These are phyloP conservation scores for Lactarius indigo DNA, from an alignment of 768 basidiomycete genomes.

Conservation along the genomic window DNA sequence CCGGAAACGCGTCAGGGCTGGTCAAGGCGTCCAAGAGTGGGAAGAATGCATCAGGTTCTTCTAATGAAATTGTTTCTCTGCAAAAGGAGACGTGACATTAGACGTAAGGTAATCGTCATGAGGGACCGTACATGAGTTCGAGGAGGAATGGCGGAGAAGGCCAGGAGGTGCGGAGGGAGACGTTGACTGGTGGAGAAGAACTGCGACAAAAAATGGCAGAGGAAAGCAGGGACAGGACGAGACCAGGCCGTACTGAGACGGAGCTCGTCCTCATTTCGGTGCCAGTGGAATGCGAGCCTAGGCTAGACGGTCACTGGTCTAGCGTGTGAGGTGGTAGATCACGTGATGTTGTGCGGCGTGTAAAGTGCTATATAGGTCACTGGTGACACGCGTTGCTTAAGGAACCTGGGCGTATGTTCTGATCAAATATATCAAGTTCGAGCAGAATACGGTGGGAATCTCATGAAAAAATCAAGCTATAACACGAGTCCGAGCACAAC, in stretches of 20 bases:
- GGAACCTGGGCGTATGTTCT: too few relatives aligned
- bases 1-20: conserved; percentile 42
- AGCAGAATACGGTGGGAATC: too few relatives aligned
- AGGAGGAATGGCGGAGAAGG: conserved; percentile 30
- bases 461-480: too few relatives aligned
- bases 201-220: background rate
- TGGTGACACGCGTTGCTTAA: too few relatives aligned
- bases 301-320: too few relatives aligned
- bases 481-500: too few relatives aligned
- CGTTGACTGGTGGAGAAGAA: conserved; percentile 34
- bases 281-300: too few relatives aligned
- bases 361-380: too few relatives aligned
- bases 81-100: background rate
- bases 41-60: conserved; percentile 73
- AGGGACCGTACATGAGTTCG: conserved; percentile 10
- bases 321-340: too few relatives aligned
- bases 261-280: conserved; percentile 1
- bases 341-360: too few relatives aligned
- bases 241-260: conserved; percentile 1
- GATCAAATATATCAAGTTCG: too few relatives aligned
- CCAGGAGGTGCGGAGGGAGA: conserved; percentile 38
- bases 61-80: conserved; percentile 79
- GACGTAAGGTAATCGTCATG: background rate
- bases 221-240: conserved; percentile 2
- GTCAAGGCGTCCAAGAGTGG: conserved; percentile 66